Evolutionary conservation across 2,329 filamentous ascomycete species (phyloP), one percentile per base, ranked within the genome.

Genomic region (Cordyceps militaris): DNA sequence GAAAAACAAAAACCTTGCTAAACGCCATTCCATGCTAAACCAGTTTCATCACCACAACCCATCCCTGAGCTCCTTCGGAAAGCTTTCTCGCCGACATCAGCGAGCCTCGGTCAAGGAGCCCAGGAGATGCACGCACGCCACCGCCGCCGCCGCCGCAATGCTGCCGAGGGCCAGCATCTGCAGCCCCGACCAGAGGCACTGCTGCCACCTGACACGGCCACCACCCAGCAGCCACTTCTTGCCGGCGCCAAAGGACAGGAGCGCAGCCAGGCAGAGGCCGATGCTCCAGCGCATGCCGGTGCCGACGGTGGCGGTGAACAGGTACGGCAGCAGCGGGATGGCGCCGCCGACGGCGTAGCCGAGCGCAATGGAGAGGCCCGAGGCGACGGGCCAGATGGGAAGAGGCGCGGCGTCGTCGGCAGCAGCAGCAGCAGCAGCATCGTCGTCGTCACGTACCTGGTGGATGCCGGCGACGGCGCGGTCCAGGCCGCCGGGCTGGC

Each of bases 311-410:
- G 61, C 47, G 16, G 73, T 68, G 56, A 85, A 79, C 59, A 87
- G 80, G 66, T 87, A 87, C 0, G 84, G 84, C 24, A 83, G 68
- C 11, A 87, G 70, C 0, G 84, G 84, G 28, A 87, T 77, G 58
- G 84, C 74, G 0, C 84, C 84, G 4, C 84, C 84, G 2, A 85
- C 68, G 36, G 86, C 76, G 63, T 87, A 88, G 0, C 84, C 83
- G 1, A 81, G 63, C 0, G 83, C 80, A 42, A 87, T 82, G 0
- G 80, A 85, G 10, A 84, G 62, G 2, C 83, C 84, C 0, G 78
- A 81, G 11, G 78, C 66, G 36, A 73, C 67, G 0, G 80, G 77
- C 26, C 69, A 69, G 9, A 67, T 60, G 56, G 48, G 59, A 28
- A 60, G 57, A 34, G 38, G 42, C 14, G 63, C n/a, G 14, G 34